Conservation (phyloP, 1,284 basidiomycete genomes). For the Amylostereum chailletii region DNA sequence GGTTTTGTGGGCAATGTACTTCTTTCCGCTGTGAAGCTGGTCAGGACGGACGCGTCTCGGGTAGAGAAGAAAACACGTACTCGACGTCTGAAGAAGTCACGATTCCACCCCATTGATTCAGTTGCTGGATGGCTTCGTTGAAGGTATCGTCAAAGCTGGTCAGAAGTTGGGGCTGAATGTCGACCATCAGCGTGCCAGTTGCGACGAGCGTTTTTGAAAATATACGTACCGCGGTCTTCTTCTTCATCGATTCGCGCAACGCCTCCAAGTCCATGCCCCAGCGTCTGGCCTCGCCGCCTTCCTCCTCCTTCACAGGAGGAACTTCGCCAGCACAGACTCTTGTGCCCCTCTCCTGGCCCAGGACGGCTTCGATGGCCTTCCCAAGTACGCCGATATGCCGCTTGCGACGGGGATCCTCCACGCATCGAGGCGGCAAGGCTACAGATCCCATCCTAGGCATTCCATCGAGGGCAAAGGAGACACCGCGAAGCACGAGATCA, state of each 20-base stretch:
- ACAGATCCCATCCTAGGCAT: constrained; percentile 73
- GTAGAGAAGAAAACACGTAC: constrained; percentile 37
- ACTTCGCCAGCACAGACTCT: constrained; percentile 57
- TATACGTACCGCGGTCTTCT: constrained; percentile 44
- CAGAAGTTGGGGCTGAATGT: constrained; percentile 38
- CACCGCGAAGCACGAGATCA: constrained; percentile 35
- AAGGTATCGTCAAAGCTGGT: constrained; percentile 64
- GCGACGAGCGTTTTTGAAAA: constrained; percentile 6
- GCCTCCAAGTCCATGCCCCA: constrained; percentile 63
- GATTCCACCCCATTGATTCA: constrained; percentile 77
- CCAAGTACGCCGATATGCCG: constrained; percentile 73
- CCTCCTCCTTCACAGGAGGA: constrained; percentile 26
- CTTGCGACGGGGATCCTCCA: constrained; percentile 77
- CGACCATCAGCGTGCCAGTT: constrained; percentile 11
- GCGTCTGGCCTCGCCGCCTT: constrained; percentile 61
- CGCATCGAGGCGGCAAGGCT: constrained; percentile 73
- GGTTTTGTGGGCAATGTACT: constrained; percentile 72
- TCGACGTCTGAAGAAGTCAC: constrained; percentile 60
- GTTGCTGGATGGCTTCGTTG: constrained; percentile 74
- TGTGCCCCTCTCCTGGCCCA: constrained; percentile 64
- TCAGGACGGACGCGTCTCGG: constrained; percentile 1
- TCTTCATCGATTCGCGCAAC: constrained; percentile 45
- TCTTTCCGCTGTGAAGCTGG: constrained; percentile 44
- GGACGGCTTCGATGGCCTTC: constrained; percentile 58
- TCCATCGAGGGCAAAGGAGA: constrained; percentile 52